Conservation (phyloP, 129 eudicot species). For the Escallonia rubra region DNA sequence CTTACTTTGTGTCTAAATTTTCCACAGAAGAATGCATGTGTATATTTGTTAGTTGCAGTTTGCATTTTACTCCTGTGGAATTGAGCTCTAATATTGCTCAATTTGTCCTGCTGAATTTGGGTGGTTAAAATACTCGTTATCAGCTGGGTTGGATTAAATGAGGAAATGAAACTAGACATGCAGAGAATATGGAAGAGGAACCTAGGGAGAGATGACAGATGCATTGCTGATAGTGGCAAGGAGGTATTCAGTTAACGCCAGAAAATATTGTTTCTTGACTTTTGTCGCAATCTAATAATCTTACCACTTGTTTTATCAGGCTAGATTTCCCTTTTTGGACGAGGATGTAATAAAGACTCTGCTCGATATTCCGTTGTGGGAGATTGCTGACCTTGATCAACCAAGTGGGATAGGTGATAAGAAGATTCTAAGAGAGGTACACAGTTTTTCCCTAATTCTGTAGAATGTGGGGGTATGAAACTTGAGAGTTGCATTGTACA, state of each 20-base stretch:
- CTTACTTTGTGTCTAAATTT: too few relatives aligned
- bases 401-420: constrained; percentile 94
- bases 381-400: constrained; percentile 81
- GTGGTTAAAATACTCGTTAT: constrained; percentile 15
- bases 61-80: not conserved
- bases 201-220: constrained; percentile 97
- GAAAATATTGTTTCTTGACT: not conserved
- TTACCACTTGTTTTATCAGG: constrained; percentile 38
- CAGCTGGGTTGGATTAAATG: constrained; percentile 88
- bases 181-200: constrained; percentile 99
- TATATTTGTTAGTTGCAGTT: too few relatives aligned
- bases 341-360: constrained; percentile 80
- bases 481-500: too few relatives aligned
- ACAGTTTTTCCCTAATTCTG: not conserved
- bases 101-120: constrained; percentile 9
- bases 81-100: not conserved
- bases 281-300: constrained; percentile 1
- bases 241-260: constrained; percentile 46
- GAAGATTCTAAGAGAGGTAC: constrained; percentile 86
- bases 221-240: constrained; percentile 93
- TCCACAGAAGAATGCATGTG: too few relatives aligned
- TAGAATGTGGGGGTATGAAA: too few relatives aligned
- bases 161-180: constrained; percentile 95
- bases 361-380: constrained; percentile 89
- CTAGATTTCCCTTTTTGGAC: constrained; percentile 96